Conservation (phyloP, 192 early-diverging fungal species). For the Coemansia sp. region DNA sequence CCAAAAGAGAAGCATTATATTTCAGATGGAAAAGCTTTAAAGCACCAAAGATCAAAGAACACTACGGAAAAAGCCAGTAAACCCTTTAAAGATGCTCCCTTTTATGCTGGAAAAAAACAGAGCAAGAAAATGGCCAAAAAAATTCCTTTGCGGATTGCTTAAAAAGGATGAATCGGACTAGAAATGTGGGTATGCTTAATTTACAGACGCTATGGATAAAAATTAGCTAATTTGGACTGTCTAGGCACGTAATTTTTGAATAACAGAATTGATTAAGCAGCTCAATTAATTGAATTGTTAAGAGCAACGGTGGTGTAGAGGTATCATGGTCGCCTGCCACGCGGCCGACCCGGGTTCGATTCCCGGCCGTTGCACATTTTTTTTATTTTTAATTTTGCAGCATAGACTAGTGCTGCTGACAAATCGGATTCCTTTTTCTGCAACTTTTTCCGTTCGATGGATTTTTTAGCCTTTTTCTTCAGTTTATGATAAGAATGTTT, state of each 20-base stretch:
- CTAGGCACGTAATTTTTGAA: neutral
- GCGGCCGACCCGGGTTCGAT: conserved; percentile 79
- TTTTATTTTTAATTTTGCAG: neutral
- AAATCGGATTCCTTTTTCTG: neutral
- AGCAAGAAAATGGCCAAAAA: neutral
- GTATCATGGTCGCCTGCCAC: conserved; percentile 75
- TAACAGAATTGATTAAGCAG: neutral
- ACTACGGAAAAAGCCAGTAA: neutral
- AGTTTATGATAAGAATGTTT: conserved; percentile 4
- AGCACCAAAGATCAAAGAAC: neutral
- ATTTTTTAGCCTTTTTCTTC: conserved; percentile 2
- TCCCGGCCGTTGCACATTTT: conserved; percentile 61
- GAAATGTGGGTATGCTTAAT: no score
- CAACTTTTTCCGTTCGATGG: neutral
- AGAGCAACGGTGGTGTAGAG: conserved; percentile 55
- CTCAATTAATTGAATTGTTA: neutral
- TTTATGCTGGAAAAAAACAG: neutral
- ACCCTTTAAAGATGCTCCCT: neutral
- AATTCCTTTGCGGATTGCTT: neutral
- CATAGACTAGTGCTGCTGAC: neutral
- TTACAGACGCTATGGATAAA: no score
- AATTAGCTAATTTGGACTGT: no score
- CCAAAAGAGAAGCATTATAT: neutral
- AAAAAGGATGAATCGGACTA: no score
- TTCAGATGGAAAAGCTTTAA: neutral